Conservation (phyloP, 75 land plant species). For the Isoetes taiwanensis region DNA sequence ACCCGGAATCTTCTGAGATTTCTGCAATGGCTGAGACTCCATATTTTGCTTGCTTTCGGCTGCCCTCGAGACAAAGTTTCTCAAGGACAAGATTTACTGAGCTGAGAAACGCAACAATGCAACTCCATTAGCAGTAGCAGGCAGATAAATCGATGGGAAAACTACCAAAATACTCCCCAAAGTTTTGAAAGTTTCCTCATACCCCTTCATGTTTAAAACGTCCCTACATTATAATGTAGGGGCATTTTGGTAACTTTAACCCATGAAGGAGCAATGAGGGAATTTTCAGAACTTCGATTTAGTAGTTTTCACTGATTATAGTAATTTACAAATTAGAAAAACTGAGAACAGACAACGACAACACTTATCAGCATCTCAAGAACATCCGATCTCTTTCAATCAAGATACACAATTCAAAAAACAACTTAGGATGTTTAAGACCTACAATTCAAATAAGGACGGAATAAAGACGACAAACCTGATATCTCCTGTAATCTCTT, state of each 20-base stretch:
- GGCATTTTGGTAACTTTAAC: too few species aligned
- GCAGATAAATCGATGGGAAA: too few species aligned
- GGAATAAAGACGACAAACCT: conserved; percentile 4
- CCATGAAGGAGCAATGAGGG: too few species aligned
- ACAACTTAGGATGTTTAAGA: not conserved
- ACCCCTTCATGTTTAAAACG: too few species aligned
- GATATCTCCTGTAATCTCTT: conserved; percentile 22
- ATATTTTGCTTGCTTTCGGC: conserved; percentile 83
- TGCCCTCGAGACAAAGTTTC: conserved; percentile 78
- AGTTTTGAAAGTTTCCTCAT: too few species aligned
- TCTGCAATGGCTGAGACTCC: conserved; percentile 84
- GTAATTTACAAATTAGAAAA: too few species aligned
- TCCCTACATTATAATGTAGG: too few species aligned
- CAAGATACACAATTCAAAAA: not conserved
- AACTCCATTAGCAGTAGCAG: not conserved
- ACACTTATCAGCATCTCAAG: not conserved
- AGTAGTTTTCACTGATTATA: too few species aligned
- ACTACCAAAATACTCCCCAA: too few species aligned
- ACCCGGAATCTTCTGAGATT: conserved; percentile 79
- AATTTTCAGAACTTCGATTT: too few species aligned
- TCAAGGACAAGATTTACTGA: conserved; percentile 67
- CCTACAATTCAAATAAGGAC: not conserved
- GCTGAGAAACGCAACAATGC: conserved; percentile 28
- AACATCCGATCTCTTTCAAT: not conserved
- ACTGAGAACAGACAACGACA: too few species aligned